Conservation (phyloP, 1,284 basidiomycete genomes). For the Albatrellus sp. region DNA sequence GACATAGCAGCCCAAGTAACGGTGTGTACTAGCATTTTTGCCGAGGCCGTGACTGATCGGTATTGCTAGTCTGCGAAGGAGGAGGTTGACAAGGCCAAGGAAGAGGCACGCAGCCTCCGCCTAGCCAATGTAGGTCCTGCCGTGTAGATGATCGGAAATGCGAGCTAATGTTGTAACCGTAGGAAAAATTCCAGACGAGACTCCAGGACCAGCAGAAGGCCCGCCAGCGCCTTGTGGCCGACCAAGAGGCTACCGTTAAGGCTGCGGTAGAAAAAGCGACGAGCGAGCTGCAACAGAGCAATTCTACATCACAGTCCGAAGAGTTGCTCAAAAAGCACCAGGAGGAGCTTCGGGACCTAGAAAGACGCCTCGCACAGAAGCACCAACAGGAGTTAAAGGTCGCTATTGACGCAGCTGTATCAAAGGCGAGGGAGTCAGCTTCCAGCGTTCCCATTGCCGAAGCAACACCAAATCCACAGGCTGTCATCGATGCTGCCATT, state of each 20-base stretch:
- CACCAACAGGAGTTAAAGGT: slow-evolving; percentile 44
- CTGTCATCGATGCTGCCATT: slow-evolving; percentile 37
- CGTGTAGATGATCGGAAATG: not conserved
- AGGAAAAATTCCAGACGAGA: slow-evolving; percentile 26
- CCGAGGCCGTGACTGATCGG: not conserved
- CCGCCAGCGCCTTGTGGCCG: slow-evolving; percentile 22
- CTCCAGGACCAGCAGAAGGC: slow-evolving; percentile 27
- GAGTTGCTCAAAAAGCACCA: slow-evolving; percentile 38
- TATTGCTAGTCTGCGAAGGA: slow-evolving; percentile 28
- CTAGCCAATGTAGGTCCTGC: slow-evolving; percentile 21
- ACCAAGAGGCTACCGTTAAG: slow-evolving; percentile 33
- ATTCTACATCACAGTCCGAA: slow-evolving; percentile 18
- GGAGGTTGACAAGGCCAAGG: slow-evolving; percentile 31
- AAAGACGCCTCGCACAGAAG: slow-evolving; percentile 36
- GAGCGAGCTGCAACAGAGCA: slow-evolving; percentile 25
- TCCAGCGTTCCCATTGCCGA: slow-evolving; percentile 13
- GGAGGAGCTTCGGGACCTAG: slow-evolving; percentile 43
- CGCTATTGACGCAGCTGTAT: slow-evolving; percentile 25
- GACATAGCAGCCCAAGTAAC: slow-evolving; percentile 42
- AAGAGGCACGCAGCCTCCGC: slow-evolving; percentile 31
- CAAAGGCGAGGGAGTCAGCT: slow-evolving; percentile 20
- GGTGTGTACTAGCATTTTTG: slow-evolving; percentile 21
- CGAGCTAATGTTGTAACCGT: not conserved
- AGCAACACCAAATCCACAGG: slow-evolving; percentile 23
- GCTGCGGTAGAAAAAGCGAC: slow-evolving; percentile 45